Evolutionary conservation across 1,284 basidiomycete species (phyloP).

Genomic region (Volvariella volvacea): DNA sequence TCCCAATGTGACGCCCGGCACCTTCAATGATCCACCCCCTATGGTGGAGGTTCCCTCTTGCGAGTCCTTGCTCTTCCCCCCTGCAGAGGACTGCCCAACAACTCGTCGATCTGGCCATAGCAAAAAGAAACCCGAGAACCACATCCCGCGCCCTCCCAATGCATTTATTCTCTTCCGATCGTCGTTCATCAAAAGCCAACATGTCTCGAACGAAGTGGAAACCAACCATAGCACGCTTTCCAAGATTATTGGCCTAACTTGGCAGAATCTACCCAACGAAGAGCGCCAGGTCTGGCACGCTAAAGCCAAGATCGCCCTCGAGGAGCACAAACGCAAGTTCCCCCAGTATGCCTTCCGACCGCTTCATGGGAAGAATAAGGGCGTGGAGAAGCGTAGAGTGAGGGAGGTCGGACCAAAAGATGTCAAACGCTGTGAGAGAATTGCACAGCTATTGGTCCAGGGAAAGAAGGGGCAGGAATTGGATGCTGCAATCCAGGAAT

Average conservation of each 20-base stretch:
- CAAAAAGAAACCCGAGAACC: slow-evolving; percentile 67
- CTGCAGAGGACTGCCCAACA: slow-evolving; percentile 22
- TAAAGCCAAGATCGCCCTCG: slow-evolving; percentile 59
- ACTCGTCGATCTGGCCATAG: slow-evolving; percentile 37
- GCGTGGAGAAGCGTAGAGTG: slow-evolving; percentile 54
- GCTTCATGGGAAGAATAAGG: slow-evolving; percentile 44
- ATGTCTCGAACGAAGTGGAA: slow-evolving; percentile 66
- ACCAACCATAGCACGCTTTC: slow-evolving; percentile 68
- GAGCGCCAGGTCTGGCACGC: slow-evolving; percentile 66
- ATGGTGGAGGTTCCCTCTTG: slow-evolving; percentile 28
- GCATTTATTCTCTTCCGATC: slow-evolving; percentile 89
- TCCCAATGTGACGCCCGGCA: slow-evolving; percentile 50
- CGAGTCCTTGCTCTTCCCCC: slow-evolving; percentile 35
- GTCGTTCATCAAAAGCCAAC: slow-evolving; percentile 68
- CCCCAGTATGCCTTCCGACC: slow-evolving; percentile 72
- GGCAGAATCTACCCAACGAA: slow-evolving; percentile 63
- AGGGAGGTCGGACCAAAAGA: slow-evolving; percentile 69
- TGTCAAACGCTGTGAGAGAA: slow-evolving; percentile 63
- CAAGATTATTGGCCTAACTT: slow-evolving; percentile 58
- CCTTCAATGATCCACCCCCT: slow-evolving; percentile 50
- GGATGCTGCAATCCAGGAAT: slow-evolving; percentile 68
- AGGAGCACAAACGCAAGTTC: slow-evolving; percentile 64
- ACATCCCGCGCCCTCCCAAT: slow-evolving; percentile 83
- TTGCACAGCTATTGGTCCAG: slow-evolving; percentile 68
- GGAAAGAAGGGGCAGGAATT: slow-evolving; percentile 70